Percentiles rank a stretch among this genome's conserved stretches.
Evolutionary conservation across 805 yeast genomes (phyloP).

Genomic region (Zygoascus ofunaensis): DNA sequence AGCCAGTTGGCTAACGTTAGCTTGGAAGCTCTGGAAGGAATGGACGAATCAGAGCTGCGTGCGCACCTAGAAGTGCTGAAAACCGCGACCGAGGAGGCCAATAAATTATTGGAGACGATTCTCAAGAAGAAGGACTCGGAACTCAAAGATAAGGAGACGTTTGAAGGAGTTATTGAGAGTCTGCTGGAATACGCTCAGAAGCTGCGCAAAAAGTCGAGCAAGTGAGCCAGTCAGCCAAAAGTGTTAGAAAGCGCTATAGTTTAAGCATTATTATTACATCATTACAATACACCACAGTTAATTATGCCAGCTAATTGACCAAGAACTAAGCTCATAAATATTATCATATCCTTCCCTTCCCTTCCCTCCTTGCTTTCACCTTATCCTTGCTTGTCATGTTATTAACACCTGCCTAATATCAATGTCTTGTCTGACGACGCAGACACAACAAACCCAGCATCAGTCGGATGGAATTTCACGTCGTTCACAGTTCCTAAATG

Average conservation of each 20-base stretch:
- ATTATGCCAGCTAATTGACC: too few species aligned
- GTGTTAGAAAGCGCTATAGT: not conserved
- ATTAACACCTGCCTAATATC: constrained; percentile 25
- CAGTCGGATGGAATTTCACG: constrained; percentile 44
- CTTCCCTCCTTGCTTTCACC: too few species aligned
- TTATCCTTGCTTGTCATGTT: too few species aligned
- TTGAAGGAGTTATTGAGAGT: constrained; percentile 82
- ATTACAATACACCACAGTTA: too few species aligned
- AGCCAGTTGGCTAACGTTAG: constrained; percentile 27
- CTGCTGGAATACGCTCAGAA: constrained; percentile 86
- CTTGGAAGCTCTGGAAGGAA: constrained; percentile 30
- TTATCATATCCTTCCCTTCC: too few species aligned
- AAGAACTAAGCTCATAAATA: too few species aligned
- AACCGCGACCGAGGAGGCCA: constrained; percentile 31
- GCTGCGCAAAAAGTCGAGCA: constrained; percentile 32
- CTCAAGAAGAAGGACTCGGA: constrained; percentile 40
- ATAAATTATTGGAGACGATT: constrained; percentile 42
- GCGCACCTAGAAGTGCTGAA: constrained; percentile 30
- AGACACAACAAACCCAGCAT: constrained; percentile 34
- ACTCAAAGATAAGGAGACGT: constrained; percentile 59
- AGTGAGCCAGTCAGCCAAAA: not conserved
- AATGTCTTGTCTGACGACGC: constrained; percentile 50
- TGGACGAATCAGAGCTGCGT: constrained; percentile 32
- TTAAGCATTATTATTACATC: too few species aligned
- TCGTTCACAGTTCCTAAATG: constrained; percentile 56